Evolutionary conservation across 768 basidiomycete species (phyloP).

Genomic region (Russula foetens): DNA sequence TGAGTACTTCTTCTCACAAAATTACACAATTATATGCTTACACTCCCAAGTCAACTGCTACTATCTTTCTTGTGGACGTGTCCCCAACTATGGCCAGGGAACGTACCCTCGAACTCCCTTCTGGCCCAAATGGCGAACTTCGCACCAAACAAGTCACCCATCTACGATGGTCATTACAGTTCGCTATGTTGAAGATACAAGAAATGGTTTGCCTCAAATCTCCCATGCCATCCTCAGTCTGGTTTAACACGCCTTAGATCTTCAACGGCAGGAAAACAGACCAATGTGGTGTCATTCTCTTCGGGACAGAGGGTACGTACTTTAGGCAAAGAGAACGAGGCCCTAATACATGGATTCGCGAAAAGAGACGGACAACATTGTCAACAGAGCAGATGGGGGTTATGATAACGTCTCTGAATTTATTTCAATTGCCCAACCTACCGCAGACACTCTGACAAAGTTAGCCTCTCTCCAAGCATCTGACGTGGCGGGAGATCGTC

Average conservation of each 20-base stretch:
- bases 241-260: constrained; percentile 44
- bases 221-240: constrained; percentile 8
- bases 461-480: constrained; percentile 54
- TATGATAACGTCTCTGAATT: constrained; percentile 71
- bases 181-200: constrained; percentile 83
- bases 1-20: constrained; percentile 32
- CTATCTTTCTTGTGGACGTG: constrained; percentile 84
- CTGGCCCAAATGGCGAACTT: constrained; percentile 43
- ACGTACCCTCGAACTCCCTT: constrained; percentile 48
- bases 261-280: constrained; percentile 90
- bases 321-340: background rate
- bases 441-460: constrained; percentile 55
- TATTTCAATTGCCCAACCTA: constrained; percentile 61
- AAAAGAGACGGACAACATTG: constrained; percentile 56
- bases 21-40: constrained; percentile 18
- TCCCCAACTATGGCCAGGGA: constrained; percentile 76
- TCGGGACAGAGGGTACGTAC: constrained; percentile 67
- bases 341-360: background rate
- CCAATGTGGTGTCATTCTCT: constrained; percentile 82
- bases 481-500: constrained; percentile 55
- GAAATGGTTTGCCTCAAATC: constrained; percentile 56
- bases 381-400: constrained; percentile 53
- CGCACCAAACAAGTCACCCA: constrained; percentile 57
- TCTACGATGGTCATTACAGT: constrained; percentile 77
- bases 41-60: constrained; percentile 60